Evolutionary conservation across 306 rosid species (phyloP).

Genomic region (Trifolium repens): DNA sequence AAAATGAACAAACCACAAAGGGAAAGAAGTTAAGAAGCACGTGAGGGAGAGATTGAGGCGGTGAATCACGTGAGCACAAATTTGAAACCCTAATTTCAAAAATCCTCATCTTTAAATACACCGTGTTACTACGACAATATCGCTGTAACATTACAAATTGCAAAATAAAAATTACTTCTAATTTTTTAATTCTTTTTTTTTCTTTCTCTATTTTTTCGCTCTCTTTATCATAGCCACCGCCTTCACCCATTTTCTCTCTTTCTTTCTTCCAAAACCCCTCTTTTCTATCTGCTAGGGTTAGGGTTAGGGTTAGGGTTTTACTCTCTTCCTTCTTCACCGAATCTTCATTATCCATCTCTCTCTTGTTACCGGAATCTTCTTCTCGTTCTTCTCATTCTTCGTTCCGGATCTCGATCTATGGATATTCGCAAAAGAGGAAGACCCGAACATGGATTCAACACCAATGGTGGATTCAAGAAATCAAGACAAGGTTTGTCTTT

Average conservation of each 20-base stretch:
- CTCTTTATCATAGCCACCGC: constrained; percentile 26
- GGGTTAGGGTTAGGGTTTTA: constrained; percentile 50
- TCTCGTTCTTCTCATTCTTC: background rate
- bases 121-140: no score
- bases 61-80: no score
- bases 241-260: background rate
- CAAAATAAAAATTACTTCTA: no score
- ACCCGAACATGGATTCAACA: constrained; percentile 50
- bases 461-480: constrained; percentile 74
- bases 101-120: no score
- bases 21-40: no score
- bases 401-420: constrained; percentile 64
- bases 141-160: no score
- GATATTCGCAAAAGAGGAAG: constrained; percentile 78
- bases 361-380: background rate
- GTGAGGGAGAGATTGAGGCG: no score
- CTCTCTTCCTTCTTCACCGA: background rate
- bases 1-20: no score
- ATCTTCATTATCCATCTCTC: no score
- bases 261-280: constrained; percentile 49
- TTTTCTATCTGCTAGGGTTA: constrained; percentile 44
- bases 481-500: constrained; percentile 59
- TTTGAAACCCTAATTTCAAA: no score
- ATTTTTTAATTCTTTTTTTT: no score
- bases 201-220: background rate